Evolutionary conservation across 768 basidiomycete genomes (phyloP).

Genomic region (Botryobasidium botryosum): DNA sequence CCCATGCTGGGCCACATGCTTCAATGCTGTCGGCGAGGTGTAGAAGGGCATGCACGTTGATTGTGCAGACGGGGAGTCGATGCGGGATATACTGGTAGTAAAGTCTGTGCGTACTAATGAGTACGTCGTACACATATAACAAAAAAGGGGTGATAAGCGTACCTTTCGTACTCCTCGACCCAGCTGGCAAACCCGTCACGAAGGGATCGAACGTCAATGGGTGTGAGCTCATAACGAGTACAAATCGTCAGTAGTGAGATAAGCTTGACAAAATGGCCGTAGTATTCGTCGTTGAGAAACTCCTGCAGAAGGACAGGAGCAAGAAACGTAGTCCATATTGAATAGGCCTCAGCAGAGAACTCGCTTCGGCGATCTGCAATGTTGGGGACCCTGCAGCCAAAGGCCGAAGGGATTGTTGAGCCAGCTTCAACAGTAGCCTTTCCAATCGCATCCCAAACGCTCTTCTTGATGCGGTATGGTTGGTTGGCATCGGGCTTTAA

Average conservation of each 20-base stretch:
- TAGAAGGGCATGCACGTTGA: neutral
- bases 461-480: neutral
- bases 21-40: neutral
- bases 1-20: neutral
- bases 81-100: neutral
- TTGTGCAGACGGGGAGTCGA: neutral
- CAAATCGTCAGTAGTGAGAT: neutral
- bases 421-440: neutral
- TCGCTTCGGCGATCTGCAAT: neutral
- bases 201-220: neutral
- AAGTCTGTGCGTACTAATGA: neutral
- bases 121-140: neutral
- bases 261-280: neutral
- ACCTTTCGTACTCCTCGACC: conserved; percentile 4
- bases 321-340: neutral
- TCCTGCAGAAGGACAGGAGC: neutral
- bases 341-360: neutral
- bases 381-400: conserved; percentile 5
- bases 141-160: neutral
- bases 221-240: neutral
- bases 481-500: neutral
- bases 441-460: conserved; percentile 5
- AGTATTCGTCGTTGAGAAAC: neutral
- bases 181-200: neutral
- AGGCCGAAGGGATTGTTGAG: conserved; percentile 8